These are phyloP conservation scores for Orbilia blumenaviensis DNA, from an alignment of 2,329 filamentous ascomycete genomes.

Conservation along the genomic window DNA sequence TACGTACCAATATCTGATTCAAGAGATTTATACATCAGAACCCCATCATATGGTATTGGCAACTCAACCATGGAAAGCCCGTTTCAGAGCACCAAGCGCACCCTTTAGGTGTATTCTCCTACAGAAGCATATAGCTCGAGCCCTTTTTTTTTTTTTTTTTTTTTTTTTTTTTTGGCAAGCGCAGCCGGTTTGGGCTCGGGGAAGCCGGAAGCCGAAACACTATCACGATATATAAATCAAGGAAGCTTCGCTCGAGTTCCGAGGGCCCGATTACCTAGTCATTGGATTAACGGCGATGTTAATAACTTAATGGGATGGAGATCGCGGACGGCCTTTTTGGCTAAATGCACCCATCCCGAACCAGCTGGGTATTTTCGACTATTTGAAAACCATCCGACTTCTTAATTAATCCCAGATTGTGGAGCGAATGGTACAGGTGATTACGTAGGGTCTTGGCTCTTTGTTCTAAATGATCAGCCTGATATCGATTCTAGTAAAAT, in stretches of 20 bases:
- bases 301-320: background rate
- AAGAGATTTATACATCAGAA: background rate
- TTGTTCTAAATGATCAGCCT: slow-evolving; percentile 25
- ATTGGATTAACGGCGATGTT: background rate
- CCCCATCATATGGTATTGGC: background rate
- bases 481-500: background rate
- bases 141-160: no score
- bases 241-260: background rate
- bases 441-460: slow-evolving; percentile 19
- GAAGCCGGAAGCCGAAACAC: background rate
- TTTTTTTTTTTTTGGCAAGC: no score
- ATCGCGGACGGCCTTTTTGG: slow-evolving; percentile 28
- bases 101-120: no score
- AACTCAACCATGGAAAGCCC: slow-evolving; percentile 16
- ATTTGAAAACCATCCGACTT: slow-evolving; percentile 29
- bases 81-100: background rate
- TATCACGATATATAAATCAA: background rate
- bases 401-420: background rate
- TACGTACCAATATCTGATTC: background rate
- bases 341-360: slow-evolving; percentile 38
- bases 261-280: background rate
- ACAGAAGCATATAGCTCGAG: background rate
- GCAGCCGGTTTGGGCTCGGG: background rate
- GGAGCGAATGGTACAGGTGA: background rate
- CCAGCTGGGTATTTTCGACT: slow-evolving; percentile 16